Evolutionary conservation across 2,329 filamentous ascomycete species (phyloP).

Genomic region (Didymellaceae sp.): DNA sequence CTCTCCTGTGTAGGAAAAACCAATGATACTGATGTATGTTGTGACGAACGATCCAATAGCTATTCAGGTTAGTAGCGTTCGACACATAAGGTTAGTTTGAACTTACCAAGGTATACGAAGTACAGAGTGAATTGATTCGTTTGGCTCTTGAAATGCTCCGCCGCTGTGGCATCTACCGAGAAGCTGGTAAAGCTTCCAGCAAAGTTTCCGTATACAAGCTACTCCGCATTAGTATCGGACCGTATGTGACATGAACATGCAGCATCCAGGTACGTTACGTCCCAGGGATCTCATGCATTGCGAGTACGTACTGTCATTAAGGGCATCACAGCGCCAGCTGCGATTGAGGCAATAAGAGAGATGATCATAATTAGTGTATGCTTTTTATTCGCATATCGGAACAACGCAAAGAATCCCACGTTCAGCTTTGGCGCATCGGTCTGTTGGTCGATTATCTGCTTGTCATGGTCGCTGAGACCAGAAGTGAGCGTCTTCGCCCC

Average conservation of each 20-base stretch:
- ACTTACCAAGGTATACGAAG: slow-evolving; percentile 48
- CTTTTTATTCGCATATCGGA: slow-evolving; percentile 53
- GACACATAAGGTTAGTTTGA: slow-evolving; percentile 42
- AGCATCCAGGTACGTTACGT: not conserved
- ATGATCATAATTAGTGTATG: slow-evolving; percentile 55
- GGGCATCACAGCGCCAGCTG: slow-evolving; percentile 75
- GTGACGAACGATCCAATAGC: slow-evolving; percentile 65
- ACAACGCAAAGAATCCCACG: slow-evolving; percentile 55
- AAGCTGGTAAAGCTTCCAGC: slow-evolving; percentile 47
- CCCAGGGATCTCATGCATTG: not conserved
- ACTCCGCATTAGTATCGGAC: not conserved
- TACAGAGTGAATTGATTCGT: slow-evolving; percentile 45
- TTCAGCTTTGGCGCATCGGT: slow-evolving; percentile 51
- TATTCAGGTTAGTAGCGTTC: slow-evolving; percentile 11
- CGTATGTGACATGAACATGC: too few species aligned
- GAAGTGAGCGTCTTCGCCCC: slow-evolving; percentile 32
- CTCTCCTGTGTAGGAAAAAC: slow-evolving; percentile 75
- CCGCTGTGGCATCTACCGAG: slow-evolving; percentile 39
- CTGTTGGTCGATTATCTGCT: slow-evolving; percentile 48
- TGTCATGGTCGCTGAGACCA: slow-evolving; percentile 41
- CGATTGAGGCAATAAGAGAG: slow-evolving; percentile 69
- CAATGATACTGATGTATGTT: slow-evolving; percentile 75
- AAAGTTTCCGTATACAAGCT: slow-evolving; percentile 50
- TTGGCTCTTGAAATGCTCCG: slow-evolving; percentile 36
- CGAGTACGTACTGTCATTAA: slow-evolving; percentile 66